These are phyloP conservation scores for Clonostachys sp. DNA, from an alignment of 2,329 filamentous ascomycete genomes.

Conservation along the genomic window DNA sequence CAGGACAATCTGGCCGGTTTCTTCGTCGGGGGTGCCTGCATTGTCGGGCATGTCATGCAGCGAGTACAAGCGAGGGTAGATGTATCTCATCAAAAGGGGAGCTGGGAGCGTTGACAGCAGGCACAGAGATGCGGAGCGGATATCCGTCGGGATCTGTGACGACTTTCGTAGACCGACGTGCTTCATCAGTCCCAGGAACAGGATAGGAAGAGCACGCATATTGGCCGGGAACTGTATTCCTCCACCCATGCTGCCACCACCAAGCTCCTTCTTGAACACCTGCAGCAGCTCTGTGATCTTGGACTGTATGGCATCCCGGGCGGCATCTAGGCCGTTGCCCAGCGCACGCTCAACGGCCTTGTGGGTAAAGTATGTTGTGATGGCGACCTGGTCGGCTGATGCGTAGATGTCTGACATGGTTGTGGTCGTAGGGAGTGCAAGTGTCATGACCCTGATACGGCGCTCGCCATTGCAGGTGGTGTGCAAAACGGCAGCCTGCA, in stretches of 20 bases:
- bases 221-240: conserved; percentile 94
- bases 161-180: conserved; percentile 92
- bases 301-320: conserved; percentile 82
- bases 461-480: conserved; percentile 97
- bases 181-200: conserved; percentile 95
- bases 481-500: conserved; percentile 92
- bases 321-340: conserved; percentile 81
- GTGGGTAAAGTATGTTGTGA: conserved; percentile 92
- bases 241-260: conserved; percentile 91
- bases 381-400: conserved; percentile 88
- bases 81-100: conserved; percentile 87
- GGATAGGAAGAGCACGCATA: conserved; percentile 77
- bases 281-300: conserved; percentile 91
- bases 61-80: conserved; percentile 80
- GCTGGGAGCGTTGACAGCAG: conserved; percentile 90
- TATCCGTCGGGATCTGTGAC: conserved; percentile 87
- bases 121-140: conserved; percentile 88
- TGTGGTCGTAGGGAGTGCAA: conserved; percentile 89
- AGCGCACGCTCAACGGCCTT: conserved; percentile 92
- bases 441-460: conserved; percentile 88
- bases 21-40: conserved; percentile 77
- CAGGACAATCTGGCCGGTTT: conserved; percentile 84
- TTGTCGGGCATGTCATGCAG: conserved; percentile 95
- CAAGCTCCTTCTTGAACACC: conserved; percentile 95
- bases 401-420: conserved; percentile 89